Evolutionary conservation across 805 yeast species (phyloP).

Genomic region (Priceomyces medius): DNA sequence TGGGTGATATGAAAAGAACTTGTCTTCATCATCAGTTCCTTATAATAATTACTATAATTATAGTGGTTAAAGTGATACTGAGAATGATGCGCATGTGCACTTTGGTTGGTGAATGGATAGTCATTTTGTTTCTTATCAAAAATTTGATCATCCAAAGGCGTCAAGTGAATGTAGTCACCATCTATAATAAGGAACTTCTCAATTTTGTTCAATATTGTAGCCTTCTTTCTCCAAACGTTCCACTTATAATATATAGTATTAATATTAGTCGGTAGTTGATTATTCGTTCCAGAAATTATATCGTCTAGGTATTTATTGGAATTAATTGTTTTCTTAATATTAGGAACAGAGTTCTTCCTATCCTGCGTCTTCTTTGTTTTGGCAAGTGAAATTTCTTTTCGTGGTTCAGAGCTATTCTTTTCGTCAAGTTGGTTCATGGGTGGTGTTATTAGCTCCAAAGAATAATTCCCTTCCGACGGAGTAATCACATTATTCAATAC

Average conservation of each 20-base stretch:
- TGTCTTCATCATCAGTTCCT: constrained; percentile 78
- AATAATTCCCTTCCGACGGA: constrained; percentile 24
- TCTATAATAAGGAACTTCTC: constrained; percentile 85
- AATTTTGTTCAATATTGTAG: constrained; percentile 74
- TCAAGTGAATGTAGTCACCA: constrained; percentile 88
- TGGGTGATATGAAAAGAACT: constrained; percentile 84
- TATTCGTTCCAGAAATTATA: constrained; percentile 26
- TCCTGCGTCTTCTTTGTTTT: constrained; percentile 1
- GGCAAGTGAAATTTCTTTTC: neutral
- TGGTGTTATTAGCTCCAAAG: constrained; percentile 23
- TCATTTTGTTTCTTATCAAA: constrained; percentile 31
- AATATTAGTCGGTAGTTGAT: constrained; percentile 32
- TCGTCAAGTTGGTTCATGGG: constrained; percentile 19
- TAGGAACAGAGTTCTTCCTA: constrained; percentile 4
- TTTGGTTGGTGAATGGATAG: constrained; percentile 25
- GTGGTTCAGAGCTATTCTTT: neutral
- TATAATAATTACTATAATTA: constrained; percentile 39
- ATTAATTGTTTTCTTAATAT: constrained; percentile 5
- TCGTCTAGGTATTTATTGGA: constrained; percentile 29
- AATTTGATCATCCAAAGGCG: constrained; percentile 77
- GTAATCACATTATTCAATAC: constrained; percentile 25
- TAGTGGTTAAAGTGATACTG: constrained; percentile 39
- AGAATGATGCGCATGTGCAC: constrained; percentile 15
- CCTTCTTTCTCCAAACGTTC: constrained; percentile 86
- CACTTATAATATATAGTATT: constrained; percentile 74